Evolutionary conservation across 768 basidiomycete genomes (phyloP), one percentile per base, ranked within the genome.

Genomic region (Tulasnella sp.): DNA sequence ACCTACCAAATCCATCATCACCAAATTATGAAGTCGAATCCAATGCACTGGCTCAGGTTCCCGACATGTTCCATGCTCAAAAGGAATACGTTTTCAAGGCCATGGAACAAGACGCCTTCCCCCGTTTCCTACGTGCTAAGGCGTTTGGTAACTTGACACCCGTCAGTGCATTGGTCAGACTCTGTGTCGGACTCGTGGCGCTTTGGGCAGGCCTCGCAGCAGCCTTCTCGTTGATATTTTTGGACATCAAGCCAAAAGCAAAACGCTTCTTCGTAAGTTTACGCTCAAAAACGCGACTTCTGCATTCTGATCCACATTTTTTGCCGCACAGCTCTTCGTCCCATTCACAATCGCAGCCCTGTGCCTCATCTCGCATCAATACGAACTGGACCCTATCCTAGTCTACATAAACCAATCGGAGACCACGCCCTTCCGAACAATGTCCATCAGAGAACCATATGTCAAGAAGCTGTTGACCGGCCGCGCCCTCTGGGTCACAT

Each of bases 61-160:
- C 95, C 12, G 95, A 99, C 64, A 83, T 98, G 70, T 98, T 95
- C 72, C 89, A 98, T 63, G 70, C 81, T 0, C 93, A 98, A 70
- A 96, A 98, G 70, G 90, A 95, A 62, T 95, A 93, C 62, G 88
- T 89, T 63, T 93, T 91, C 74, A 77, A 85, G 40, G 87, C 88
- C 0, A 90, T 96, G 81, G 91, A 95, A 61, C 88, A 92, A 66
- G 87, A 90, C 58, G 88, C 87, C 15, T 90, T 87, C 69, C 88
- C 87, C 37, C 76, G 93, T 4, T 98, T 99, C 74, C 71, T 99
- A 42, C 76, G 95, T 53, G 81, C 88, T 2, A 99, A 98, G 68
- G 92, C 92, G n/a, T 98, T 96, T 62, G 89, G 90, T 25, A 99
- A 98, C 65, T 69, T 99, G 47, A 96, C 95, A 2, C 90, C 92